Base-by-base conservation (phyloP, 352 stramenopile species). In the Pythium rishiriense region DNA sequence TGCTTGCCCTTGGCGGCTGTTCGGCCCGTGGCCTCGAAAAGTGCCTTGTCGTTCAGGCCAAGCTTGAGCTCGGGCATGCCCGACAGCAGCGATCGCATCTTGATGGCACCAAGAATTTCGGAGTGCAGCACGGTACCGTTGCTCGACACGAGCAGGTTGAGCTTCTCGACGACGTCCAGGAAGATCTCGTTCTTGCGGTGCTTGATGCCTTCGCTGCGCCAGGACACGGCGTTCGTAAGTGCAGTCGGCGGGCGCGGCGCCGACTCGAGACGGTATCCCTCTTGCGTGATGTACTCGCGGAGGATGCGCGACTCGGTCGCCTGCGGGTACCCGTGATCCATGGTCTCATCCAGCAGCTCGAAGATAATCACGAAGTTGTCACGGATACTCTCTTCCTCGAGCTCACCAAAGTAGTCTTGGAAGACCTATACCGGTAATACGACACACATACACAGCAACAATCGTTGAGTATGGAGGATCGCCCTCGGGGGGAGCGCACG, bases 351-450 rank as follows among this genome's bases (percentile, higher is more conserved):
- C 43, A 99, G 82, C 10, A 99, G 83, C 83, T 99, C 98, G 71
- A 99, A 99, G 74, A 99, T 99, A 74, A 99, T 98, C 41, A 99
- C 97, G 78, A 99, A 99, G 70, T 99, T 99, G 79, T 99, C 97
- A 29, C 98, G 92, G 66, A 99, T 99, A 55, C 87, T 98, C 74
- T 99, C 98, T 74, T 99, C 98, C 65, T 99, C 96, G 10, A 99
- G 74, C 61, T 98, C 97, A 14, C 96, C 96, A 90, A 99, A 99
- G 85, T 99, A 99, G 62, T 99, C 97, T 72, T 98, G 96, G 79
- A 99, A 99, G 9, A 99, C 95, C 65, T 96, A 37, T 31, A 17
- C 29, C 4, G n/a, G n/a, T n/a, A n/a, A n/a, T n/a, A 22, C 21
- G 7, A 17, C 9, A n/a, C n/a, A 35, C 31, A 29, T 0, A 49